Evolutionary conservation across 495 filamentous ascomycete genomes (phyloP).

Genomic region (Aspergillus ellipticus): DNA sequence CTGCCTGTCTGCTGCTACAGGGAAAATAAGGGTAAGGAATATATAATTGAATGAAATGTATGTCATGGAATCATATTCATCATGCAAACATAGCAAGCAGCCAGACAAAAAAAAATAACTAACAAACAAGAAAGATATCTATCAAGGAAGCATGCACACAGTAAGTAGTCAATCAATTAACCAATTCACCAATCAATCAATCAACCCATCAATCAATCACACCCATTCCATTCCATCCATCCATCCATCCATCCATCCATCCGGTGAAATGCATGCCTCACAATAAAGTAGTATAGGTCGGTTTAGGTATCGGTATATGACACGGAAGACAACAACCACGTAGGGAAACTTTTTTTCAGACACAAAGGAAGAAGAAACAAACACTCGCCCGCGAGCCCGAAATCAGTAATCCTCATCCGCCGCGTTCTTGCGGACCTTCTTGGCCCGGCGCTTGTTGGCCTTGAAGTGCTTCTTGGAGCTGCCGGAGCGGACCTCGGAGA

Average conservation of each 20-base stretch:
- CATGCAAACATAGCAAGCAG: background rate
- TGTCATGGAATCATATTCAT: background rate
- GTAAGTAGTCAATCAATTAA: too few species aligned
- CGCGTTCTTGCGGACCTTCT: slow-evolving; percentile 46
- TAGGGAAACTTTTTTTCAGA: background rate
- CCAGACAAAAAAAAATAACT: background rate
- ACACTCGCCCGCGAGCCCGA: slow-evolving; percentile 19
- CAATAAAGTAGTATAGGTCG: too few species aligned
- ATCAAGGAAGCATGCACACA: too few species aligned
- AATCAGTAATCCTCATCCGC: slow-evolving; percentile 41
- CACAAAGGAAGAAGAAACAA: background rate
- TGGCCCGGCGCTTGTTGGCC: slow-evolving; percentile 65
- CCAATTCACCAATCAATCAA: too few species aligned
- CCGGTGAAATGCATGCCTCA: too few species aligned
- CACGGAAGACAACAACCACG: too few species aligned
- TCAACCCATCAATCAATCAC: too few species aligned
- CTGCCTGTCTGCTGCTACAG: too few species aligned
- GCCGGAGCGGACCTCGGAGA: slow-evolving; percentile 67
- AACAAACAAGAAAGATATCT: background rate
- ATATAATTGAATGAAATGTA: background rate
- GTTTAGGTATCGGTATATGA: too few species aligned
- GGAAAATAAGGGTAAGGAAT: background rate
- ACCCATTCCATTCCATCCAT: too few species aligned
- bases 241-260: too few species aligned
- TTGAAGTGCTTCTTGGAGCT: slow-evolving; percentile 95